Evolutionary conservation across 345 rosid genomes (phyloP), one percentile per base, ranked within the genome.

Genomic region (Eucalyptus viminalis): DNA sequence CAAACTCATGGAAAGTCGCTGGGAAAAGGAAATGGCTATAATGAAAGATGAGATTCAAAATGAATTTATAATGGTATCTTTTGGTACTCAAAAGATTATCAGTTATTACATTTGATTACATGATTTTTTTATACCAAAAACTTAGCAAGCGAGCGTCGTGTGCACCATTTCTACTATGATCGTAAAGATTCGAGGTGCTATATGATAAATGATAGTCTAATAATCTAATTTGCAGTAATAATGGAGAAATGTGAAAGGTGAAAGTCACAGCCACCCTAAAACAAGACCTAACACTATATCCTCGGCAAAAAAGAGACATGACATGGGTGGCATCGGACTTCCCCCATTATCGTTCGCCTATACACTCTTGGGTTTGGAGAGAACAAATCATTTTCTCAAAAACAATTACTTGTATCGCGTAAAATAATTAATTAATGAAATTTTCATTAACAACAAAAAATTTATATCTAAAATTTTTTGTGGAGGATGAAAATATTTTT

Each of bases 381-480:
- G 25, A 53, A 53, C 58, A 3, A 53, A 53, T 53, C 25, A 53
- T 53, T 53, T 53, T 53, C 58, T 53, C 10, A 19, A 53, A 53
- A 53, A 53, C 2, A 53, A 53, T 3, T 19, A 10, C 24, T 53
- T 53, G 24, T 19, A 53, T 53, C 22, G 0, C 0, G 4, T 53
- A 53, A 53, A 19, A 53, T 53, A 19, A 53, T 53, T 53, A 53
- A 53, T 53, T 10, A 53, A 19, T 53, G 11, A 53, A 53, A 53
- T 53, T 53, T 53, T 19, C 25, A 53, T 53, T 19, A 53, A 8
- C 58, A 19, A 19, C 24, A 53, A 19, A 53, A 53, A 19, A 19
- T 8, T 3, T 53, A 53, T 19, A 2, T 19, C 5, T 53, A 8
- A 53, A 53, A 3, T 3, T 53, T 53, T 19, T 53, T 53, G 19